Percentiles rank a stretch among this genome's conserved stretches.
These are phyloP conservation scores for Ilyonectria robusta DNA, from an alignment of 2,329 filamentous ascomycete species.

Conservation along the genomic window DNA sequence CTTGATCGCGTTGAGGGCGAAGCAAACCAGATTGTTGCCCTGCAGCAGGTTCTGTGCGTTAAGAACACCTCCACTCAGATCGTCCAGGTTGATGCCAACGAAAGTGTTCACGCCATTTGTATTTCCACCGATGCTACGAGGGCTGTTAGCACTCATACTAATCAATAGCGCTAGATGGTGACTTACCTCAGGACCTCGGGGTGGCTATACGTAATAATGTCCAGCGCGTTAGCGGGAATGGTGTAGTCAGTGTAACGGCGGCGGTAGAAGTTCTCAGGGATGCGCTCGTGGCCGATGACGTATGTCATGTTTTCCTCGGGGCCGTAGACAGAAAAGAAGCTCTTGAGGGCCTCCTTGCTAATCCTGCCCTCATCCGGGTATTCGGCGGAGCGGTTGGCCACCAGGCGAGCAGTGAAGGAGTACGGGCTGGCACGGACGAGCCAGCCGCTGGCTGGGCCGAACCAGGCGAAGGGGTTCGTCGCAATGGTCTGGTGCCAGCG, in stretches of 20 bases:
- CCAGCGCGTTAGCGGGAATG: constrained; percentile 57
- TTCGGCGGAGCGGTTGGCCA: constrained; percentile 60
- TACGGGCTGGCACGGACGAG: constrained; percentile 64
- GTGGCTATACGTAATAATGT: constrained; percentile 57
- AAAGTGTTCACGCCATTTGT: constrained; percentile 66
- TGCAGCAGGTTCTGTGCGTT: constrained; percentile 58
- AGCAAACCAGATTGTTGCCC: constrained; percentile 63
- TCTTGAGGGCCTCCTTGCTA: constrained; percentile 55
- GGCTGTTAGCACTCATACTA: neutral
- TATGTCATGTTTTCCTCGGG: constrained; percentile 56
- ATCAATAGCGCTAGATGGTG: neutral
- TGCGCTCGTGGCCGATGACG: constrained; percentile 63
- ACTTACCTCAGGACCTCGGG: constrained; percentile 54
- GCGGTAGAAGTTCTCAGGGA: constrained; percentile 67
- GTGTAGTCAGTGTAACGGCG: constrained; percentile 60
- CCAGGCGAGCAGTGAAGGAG: constrained; percentile 59
- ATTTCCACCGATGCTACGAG: constrained; percentile 64
- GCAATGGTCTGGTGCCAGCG: constrained; percentile 63
- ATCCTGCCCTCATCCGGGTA: constrained; percentile 52
- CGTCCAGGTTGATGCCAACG: constrained; percentile 58
- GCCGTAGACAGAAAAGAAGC: constrained; percentile 62
- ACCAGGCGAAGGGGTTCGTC: constrained; percentile 69
- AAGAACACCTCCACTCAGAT: constrained; percentile 61
- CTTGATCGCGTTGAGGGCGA: constrained; percentile 55
- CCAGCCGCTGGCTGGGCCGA: constrained; percentile 66